Evolutionary conservation across 2,329 filamentous ascomycete genomes (phyloP).

Genomic region (Teratosphaeria zuluensis): DNA sequence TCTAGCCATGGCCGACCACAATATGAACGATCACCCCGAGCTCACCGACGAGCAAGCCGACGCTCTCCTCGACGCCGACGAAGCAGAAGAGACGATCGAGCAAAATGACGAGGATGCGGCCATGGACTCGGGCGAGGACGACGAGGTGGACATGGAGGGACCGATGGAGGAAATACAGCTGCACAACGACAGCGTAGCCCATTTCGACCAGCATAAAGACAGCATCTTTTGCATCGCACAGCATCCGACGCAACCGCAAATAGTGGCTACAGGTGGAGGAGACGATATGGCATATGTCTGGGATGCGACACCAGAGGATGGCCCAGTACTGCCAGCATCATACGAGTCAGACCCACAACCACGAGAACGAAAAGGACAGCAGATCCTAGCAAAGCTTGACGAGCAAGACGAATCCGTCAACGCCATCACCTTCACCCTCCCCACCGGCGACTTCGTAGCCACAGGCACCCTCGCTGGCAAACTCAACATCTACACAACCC

Average conservation of each 20-base stretch:
- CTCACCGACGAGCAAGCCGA: constrained; percentile 42
- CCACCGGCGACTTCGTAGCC: constrained; percentile 73
- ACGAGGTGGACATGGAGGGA: constrained; percentile 32
- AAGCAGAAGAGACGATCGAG: constrained; percentile 63
- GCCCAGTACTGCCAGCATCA: constrained; percentile 65
- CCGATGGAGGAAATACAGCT: constrained; percentile 59
- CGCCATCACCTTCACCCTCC: constrained; percentile 72
- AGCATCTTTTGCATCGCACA: constrained; percentile 92
- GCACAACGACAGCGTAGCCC: constrained; percentile 85
- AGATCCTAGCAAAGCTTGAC: constrained; percentile 64
- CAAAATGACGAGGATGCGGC: constrained; percentile 57
- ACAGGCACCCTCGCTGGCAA: constrained; percentile 81
- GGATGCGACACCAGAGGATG: constrained; percentile 55
- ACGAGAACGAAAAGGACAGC: constrained; percentile 48
- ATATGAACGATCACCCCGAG: constrained; percentile 12
- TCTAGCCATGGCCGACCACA: constrained; percentile 1
- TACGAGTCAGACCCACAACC: constrained; percentile 59
- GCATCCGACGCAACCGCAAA: constrained; percentile 66
- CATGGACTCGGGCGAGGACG: constrained; percentile 71
- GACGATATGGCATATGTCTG: constrained; percentile 82
- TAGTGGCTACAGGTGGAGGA: constrained; percentile 80
- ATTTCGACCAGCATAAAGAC: constrained; percentile 85
- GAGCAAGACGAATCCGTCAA: constrained; percentile 90
- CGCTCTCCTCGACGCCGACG: constrained; percentile 65
- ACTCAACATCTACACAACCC: constrained; percentile 47